Percentiles rank a stretch among this genome's conserved stretches.
Evolutionary conservation across 2,329 filamentous ascomycete genomes (phyloP).

Genomic region (Sporothrix curviconia): DNA sequence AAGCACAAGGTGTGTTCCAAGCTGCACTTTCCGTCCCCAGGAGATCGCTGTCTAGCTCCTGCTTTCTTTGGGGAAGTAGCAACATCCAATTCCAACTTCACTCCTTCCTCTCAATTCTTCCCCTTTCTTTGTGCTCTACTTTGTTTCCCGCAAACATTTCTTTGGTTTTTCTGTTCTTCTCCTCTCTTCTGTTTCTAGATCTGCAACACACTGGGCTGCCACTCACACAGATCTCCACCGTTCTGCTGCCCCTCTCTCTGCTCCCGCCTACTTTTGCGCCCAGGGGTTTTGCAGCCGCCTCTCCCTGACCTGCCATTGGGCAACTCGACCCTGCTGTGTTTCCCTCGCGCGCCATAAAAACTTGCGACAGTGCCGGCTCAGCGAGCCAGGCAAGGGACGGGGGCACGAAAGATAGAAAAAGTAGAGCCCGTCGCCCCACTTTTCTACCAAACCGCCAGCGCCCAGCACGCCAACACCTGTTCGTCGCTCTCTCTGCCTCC

Average conservation of each 20-base stretch:
- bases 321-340: neutral
- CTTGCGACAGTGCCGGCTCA: neutral
- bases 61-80: neutral
- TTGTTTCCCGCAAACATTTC: neutral
- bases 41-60: neutral
- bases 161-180: neutral
- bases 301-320: neutral
- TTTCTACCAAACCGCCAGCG: neutral
- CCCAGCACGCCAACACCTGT: neutral
- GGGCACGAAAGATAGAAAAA: neutral
- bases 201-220: neutral
- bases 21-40: too few species aligned
- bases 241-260: neutral
- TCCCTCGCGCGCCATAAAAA: neutral
- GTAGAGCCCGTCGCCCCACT: neutral
- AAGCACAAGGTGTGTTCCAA: neutral
- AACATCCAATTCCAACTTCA: neutral
- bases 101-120: neutral
- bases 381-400: neutral
- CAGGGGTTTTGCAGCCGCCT: neutral
- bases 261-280: neutral
- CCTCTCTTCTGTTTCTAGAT: neutral
- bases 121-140: neutral
- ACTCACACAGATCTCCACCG: neutral
- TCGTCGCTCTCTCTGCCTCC: neutral